Conservation (phyloP, 2,329 filamentous ascomycete genomes). For the Xylaria hypoxylon region DNA sequence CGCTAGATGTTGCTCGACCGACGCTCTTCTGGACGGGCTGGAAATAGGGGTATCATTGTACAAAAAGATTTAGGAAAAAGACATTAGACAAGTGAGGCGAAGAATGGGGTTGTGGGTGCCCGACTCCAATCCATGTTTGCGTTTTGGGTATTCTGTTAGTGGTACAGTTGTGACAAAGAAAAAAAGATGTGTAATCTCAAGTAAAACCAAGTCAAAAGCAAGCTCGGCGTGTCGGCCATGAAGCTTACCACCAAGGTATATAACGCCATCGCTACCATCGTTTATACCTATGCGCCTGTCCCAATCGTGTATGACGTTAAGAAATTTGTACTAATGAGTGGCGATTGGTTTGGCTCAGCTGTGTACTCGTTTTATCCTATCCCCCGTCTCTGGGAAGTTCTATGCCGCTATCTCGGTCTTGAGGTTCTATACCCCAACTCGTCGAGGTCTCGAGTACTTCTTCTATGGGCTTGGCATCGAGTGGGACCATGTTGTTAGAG, state of each 20-base stretch:
- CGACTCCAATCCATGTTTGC: constrained; percentile 31
- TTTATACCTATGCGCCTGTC: constrained; percentile 37
- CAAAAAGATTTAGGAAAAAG: constrained; percentile 31
- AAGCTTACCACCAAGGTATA: constrained; percentile 32
- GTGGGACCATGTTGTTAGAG: constrained; percentile 44
- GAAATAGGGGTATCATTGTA: constrained; percentile 38
- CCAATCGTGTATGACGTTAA: constrained; percentile 27
- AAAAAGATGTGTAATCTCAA: constrained; percentile 19
- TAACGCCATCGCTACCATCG: constrained; percentile 39
- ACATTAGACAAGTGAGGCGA: constrained; percentile 28
- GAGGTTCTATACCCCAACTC: constrained; percentile 51
- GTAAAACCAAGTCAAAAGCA: constrained; percentile 27
- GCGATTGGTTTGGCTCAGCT: constrained; percentile 28
- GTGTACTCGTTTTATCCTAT: constrained; percentile 39
- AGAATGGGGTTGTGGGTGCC: constrained; percentile 26
- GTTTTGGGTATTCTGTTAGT: constrained; percentile 35
- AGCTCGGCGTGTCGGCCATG: constrained; percentile 11
- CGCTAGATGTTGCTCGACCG: constrained; percentile 26
- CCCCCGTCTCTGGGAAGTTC: constrained; percentile 58
- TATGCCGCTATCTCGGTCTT: constrained; percentile 66
- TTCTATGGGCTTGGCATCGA: constrained; percentile 36
- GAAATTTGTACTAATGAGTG: constrained; percentile 30
- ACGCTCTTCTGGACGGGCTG: constrained; percentile 17
- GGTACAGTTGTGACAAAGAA: constrained; percentile 35
- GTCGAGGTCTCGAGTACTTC: constrained; percentile 38